Conservation (phyloP, 2,329 filamentous ascomycete genomes). For the Neonectria coccinea region DNA sequence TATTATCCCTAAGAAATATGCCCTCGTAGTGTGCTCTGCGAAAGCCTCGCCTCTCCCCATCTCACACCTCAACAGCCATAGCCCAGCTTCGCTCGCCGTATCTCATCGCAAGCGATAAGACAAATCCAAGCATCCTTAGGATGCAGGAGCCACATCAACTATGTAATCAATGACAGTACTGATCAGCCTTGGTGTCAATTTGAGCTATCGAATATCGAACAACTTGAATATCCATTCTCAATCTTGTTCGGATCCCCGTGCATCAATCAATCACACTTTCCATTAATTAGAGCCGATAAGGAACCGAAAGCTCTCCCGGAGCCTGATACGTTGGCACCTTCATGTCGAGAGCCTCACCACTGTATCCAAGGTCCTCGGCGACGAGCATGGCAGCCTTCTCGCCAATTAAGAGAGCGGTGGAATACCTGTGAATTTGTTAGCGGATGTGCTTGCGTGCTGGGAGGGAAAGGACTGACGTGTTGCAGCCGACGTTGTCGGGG, state of each 20-base stretch:
- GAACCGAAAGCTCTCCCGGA: constrained; percentile 59
- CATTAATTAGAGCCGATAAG: constrained; percentile 57
- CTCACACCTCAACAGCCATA: neutral
- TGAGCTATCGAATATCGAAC: neutral
- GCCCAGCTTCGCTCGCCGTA: neutral
- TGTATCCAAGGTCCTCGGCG: constrained; percentile 80
- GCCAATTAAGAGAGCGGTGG: constrained; percentile 79
- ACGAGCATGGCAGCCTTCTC: constrained; percentile 79
- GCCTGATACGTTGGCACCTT: constrained; percentile 75
- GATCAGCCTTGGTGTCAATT: neutral
- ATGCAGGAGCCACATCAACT: neutral
- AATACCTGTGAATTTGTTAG: constrained; percentile 60
- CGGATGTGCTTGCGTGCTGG: constrained; percentile 7
- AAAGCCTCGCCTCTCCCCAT: too few relatives aligned
- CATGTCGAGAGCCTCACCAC: constrained; percentile 80
- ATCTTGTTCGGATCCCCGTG: neutral
- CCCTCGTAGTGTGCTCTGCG: too few relatives aligned
- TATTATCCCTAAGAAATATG: neutral
- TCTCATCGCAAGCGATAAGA: neutral
- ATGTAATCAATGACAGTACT: neutral
- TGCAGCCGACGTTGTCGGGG: constrained; percentile 81
- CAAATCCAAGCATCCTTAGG: too few relatives aligned
- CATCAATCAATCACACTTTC: neutral
- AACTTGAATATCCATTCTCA: neutral
- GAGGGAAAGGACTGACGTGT: constrained; percentile 61